phyloP scores from a whole-genome alignment of 345 rosid species.

The Murraya koenigii region DNA sequence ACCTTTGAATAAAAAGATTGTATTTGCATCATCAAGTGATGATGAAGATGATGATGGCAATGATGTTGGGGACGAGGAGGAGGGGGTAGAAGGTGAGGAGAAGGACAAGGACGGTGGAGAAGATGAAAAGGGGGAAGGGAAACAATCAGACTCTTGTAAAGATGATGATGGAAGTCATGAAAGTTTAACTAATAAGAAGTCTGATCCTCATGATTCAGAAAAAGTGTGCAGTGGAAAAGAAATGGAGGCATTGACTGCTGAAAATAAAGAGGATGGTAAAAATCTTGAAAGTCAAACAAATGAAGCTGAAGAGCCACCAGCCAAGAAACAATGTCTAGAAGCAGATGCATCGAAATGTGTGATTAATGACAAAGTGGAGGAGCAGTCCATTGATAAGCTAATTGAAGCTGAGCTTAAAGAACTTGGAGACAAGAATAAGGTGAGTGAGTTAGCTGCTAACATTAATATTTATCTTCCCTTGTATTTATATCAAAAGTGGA shows the following conservation, averaged over 20 bases:
- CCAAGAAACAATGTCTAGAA: conserved; percentile 64
- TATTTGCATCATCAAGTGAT: conserved; percentile 51
- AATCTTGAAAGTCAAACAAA: conserved; percentile 32
- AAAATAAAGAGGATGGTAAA: conserved; percentile 26
- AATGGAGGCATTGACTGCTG: conserved; percentile 25
- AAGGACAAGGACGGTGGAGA: conserved; percentile 27
- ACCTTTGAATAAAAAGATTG: conserved; percentile 77
- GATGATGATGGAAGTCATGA: conserved; percentile 27
- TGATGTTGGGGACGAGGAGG: conserved; percentile 25
- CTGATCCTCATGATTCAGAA: conserved; percentile 22
- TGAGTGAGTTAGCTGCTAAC: conserved; percentile 16
- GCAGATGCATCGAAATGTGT: conserved; percentile 30
- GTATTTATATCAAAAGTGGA: not conserved
- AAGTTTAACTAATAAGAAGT: conserved; percentile 30
- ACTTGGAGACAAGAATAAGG: conserved; percentile 95
- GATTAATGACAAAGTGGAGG: conserved; percentile 33
- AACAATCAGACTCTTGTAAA: conserved; percentile 23
- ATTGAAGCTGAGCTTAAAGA: conserved; percentile 91
- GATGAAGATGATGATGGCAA: conserved; percentile 59
- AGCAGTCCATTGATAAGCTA: conserved; percentile 82
- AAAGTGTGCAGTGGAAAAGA: conserved; percentile 23
- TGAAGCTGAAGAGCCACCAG: conserved; percentile 52
- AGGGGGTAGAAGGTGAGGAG: conserved; percentile 25
- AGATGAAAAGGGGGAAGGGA: conserved; percentile 23
- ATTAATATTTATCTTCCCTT: not conserved